Base-by-base conservation (phyloP, 163 green algal genomes). In the Scenedesmus sp. region DNA sequence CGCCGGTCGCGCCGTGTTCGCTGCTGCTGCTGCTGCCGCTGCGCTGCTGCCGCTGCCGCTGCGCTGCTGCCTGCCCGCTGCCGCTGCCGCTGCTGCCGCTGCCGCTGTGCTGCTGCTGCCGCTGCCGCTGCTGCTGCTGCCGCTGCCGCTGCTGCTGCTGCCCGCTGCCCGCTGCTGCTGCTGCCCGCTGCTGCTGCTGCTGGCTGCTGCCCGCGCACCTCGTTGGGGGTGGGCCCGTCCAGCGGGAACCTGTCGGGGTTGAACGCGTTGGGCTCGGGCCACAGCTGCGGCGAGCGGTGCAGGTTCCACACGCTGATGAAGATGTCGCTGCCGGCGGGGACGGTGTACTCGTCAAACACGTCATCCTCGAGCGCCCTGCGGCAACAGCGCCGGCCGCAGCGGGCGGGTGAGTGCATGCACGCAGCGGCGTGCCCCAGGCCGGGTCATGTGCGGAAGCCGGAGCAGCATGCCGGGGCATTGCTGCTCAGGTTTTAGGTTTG, bases 241-340 rank as follows among this genome's bases (percentile, higher is more conserved):
- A 94, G 26, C 12, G 93, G 93, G 85, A 97, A 98, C 49, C 96
- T 85, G 30, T 98, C 96, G 0, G 98, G 96, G 90, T 96, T 95
- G 93, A 99, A 99, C 33, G 93, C 88, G 33, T 99, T 94, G 6
- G 97, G 94, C 10, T 97, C 80, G 9, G 97, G 89, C 97, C 97
- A 99, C n/a, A 96, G 91, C 86, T 94, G 79, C 1, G 97, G 96
- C 20, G 93, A 97, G 86, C 96, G 93, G 95, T 99, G 97, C 30
- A 99, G 93, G 94, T 98, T 99, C 97, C 97, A 99, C 51, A 97
- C 95, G 43, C 93, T 97, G 89, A 99, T 99, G 96, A 99, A 99
- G 83, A 99, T 95, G 94, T 99, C 98, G 24, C 94, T 93, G 82
- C 97, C 98, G 35, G 93, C 94, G 5, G 93, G 79, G 4, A 98